Evolutionary conservation across 2,329 filamentous ascomycete genomes (phyloP).

Genomic region (Cordyceps tenuipes): DNA sequence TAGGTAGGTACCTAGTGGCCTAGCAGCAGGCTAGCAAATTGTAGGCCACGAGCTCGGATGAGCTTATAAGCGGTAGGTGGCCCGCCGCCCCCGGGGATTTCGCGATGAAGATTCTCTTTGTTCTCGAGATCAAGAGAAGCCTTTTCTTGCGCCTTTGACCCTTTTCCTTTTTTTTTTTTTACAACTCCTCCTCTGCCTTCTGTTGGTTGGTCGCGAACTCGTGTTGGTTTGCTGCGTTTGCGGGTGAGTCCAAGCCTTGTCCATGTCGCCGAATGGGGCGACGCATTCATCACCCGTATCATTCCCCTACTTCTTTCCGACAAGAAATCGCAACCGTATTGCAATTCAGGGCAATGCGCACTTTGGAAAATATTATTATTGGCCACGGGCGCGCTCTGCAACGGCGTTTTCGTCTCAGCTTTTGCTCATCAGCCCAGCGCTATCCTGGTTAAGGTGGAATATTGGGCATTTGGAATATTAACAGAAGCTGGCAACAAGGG

Average conservation of each 20-base stretch:
- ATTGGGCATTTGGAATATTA: not conserved
- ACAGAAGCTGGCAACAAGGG: not conserved
- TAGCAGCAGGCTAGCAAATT: no score
- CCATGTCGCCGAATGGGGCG: not conserved
- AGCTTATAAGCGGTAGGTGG: slow-evolving; percentile 10
- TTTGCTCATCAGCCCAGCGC: not conserved
- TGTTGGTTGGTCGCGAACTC: not conserved
- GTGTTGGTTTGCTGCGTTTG: not conserved
- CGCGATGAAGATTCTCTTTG: not conserved
- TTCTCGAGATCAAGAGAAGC: not conserved
- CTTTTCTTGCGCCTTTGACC: not conserved
- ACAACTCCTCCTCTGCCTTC: not conserved
- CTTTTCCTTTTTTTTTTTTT: no score
- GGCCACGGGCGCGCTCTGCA: no score
- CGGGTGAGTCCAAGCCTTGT: not conserved
- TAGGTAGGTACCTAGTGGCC: no score
- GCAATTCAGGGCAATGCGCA: not conserved
- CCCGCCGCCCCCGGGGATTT: not conserved
- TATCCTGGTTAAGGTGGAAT: not conserved
- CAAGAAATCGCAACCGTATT: not conserved
- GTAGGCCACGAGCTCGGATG: not conserved
- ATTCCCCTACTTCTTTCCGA: not conserved
- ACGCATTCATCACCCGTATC: not conserved
- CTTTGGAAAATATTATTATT: not conserved
- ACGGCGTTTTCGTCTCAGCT: no score